Percentiles rank a stretch among this genome's conserved stretches.
These are phyloP conservation scores for Eutrema yunnanense DNA, from an alignment of 345 rosid species.

Conservation along the genomic window DNA sequence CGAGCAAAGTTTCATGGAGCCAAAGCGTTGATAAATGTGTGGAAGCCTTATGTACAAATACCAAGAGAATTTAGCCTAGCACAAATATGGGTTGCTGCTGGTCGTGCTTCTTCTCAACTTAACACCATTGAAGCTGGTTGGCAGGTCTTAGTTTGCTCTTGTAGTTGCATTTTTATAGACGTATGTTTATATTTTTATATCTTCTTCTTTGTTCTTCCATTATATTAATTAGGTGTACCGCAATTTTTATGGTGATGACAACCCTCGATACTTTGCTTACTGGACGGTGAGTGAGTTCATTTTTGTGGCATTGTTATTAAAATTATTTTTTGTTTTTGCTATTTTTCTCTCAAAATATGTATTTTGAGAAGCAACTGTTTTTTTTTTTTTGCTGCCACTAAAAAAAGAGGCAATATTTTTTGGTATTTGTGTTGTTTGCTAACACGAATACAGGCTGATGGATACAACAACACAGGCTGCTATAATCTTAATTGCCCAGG, in stretches of 20 bases:
- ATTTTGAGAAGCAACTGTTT: too few relatives aligned
- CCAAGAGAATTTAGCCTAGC: conserved; percentile 5
- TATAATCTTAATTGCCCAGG: not conserved
- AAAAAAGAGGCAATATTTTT: not conserved
- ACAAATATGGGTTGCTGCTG: not conserved
- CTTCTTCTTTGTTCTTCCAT: not conserved
- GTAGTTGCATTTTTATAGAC: not conserved
- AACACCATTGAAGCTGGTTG: conserved; percentile 1
- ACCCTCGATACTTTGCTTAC: conserved; percentile 16
- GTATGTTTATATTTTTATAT: not conserved
- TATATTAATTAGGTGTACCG: not conserved
- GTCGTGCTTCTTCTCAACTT: not conserved
- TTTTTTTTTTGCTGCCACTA: too few relatives aligned
- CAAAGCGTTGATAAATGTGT: not conserved
- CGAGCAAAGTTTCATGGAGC: not conserved
- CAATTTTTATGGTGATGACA: not conserved
- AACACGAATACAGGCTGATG: not conserved
- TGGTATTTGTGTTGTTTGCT: not conserved
- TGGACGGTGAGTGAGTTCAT: conserved; percentile 32
- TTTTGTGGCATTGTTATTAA: too few relatives aligned
- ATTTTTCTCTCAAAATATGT: too few relatives aligned
- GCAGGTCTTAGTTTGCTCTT: not conserved
- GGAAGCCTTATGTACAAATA: not conserved
- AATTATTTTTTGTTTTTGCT: too few relatives aligned
- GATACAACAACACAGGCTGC: not conserved